Evolutionary conservation across 352 stramenopile species (phyloP), one percentile per base, ranked within the genome.

Genomic region (Globisporangium cystogenes): DNA sequence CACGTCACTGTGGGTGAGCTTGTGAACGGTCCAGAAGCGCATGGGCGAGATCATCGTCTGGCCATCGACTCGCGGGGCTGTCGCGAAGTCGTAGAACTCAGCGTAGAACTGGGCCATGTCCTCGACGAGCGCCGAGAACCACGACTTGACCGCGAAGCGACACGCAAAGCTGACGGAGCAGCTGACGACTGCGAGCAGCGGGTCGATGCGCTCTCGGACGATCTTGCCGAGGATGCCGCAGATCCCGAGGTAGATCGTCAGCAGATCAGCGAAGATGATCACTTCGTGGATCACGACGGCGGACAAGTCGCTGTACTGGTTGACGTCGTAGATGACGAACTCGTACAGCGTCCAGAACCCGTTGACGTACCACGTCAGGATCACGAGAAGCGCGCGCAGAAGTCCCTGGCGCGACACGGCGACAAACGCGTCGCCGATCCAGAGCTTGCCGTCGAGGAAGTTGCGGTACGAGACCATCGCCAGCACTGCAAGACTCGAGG

Each of bases 311-410:
- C 10, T 45, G 59, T 14, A 68, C 31, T 23, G 61, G 21, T 72
- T 74, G 2, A 55, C 65, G 10, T 76, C 65, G 8, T 62, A 64
- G 26, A 82, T 61, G 33, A 67, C 70, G 39, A 79, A 76, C 43
- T 82, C 72, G 14, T 57, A 55, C 12, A 82, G 33, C 2, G 64
- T 69, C 73, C 73, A 84, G 43, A 75, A 65, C 8, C 55, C 61
- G 51, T 83, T 73, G 14, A 76, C 53, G 23, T 57, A 63, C 72
- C 72, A 83, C n/a, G 70, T 64, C 10, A 64, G 33, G 24, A 78
- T 59, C 14, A 80, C 59, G 8, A 73, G 56, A 0, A 64, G 37
- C 7, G 59, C 60, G 7, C 68, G 57, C 7, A 74, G 23, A 42
- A 68, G 63, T 0, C 74, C 42, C 1, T 53, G 70, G 5, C 55